Base-by-base conservation (phyloP, 2,329 filamentous ascomycete genomes). In the Xylariaceae sp. region DNA sequence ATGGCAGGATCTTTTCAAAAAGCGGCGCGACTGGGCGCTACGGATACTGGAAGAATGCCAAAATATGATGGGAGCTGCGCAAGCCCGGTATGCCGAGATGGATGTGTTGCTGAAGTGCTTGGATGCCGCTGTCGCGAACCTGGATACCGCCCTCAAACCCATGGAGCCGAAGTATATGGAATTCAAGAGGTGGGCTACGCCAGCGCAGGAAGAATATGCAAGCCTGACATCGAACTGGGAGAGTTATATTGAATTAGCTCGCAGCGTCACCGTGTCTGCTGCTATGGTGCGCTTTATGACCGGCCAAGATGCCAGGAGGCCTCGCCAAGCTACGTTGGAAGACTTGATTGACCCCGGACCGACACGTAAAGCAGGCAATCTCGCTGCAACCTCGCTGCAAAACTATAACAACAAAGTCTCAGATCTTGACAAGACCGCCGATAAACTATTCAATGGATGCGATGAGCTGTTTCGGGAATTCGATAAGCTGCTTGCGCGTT, bases 1-100 rank as follows among this genome's bases (percentile, higher is more conserved):
- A 83, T 99, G 94, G 93, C 89, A 91, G 72, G 84, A 87, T 50
- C 80, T 97, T 18, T 97, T 94, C 78, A 88, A 87, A 73, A 82
- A 87, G 60, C 87, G 94, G 60, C 85, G 88, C 67, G 81, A 82
- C 66, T 99, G 94, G 94, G 89, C 92, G 0, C 76, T 87, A 56
- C 80, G 80, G 45, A 76, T 95, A 39, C 81, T 88, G 5, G 84
- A 87, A 30, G 86, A 88, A 65, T 93, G 90, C 67, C 79, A 79
- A 53, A 77, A 77, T 53, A 87, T 91, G 77, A 84, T 86, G 55
- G 77, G 79, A 55, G 76, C 80, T 62, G 81, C 86, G 17, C 80
- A 84, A 67, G 81, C 86, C 58, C 82, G 89, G 65, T 88, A 90
- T 69, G 78, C 80, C 55, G 88, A 92, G 73, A 87, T 89, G 69